Evolutionary conservation across 2,329 filamentous ascomycete genomes (phyloP).

Genomic region (Fusarium pseudocircinatum): DNA sequence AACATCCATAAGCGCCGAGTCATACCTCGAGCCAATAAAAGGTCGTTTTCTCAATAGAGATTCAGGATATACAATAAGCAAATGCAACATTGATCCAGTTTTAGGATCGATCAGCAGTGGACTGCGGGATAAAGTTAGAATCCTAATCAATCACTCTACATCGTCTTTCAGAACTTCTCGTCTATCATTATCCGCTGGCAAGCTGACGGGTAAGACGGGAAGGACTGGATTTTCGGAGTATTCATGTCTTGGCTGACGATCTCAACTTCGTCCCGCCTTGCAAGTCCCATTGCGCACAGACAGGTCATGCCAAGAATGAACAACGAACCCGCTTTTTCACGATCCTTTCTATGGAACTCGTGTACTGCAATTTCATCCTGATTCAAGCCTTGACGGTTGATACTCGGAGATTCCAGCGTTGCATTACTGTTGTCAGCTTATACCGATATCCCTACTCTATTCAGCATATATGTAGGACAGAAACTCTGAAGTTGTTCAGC

Average conservation of each 20-base stretch:
- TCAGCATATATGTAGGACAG: neutral
- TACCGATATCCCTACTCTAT: too few relatives aligned
- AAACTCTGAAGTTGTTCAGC: neutral
- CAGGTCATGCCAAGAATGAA: neutral
- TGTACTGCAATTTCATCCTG: conserved; percentile 1
- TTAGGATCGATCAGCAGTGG: neutral
- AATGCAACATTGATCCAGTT: neutral
- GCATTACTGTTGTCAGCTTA: neutral
- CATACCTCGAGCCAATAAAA: neutral
- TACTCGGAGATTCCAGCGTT: too few relatives aligned
- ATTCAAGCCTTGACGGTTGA: neutral
- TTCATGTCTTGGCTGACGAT: neutral
- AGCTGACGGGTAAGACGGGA: neutral
- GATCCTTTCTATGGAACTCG: conserved; percentile 3
- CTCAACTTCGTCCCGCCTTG: neutral
- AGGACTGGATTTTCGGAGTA: neutral
- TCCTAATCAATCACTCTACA: neutral
- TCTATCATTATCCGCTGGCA: neutral
- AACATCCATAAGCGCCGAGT: neutral
- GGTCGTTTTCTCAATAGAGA: rapidly evolving
- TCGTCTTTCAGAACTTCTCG: neutral
- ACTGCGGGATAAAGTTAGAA: neutral
- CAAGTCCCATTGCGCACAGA: neutral
- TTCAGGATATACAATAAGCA: neutral
- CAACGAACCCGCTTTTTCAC: neutral